These are phyloP conservation scores for Nepenthes gracilis DNA, from an alignment of 148 eudicot species.

Conservation along the genomic window DNA sequence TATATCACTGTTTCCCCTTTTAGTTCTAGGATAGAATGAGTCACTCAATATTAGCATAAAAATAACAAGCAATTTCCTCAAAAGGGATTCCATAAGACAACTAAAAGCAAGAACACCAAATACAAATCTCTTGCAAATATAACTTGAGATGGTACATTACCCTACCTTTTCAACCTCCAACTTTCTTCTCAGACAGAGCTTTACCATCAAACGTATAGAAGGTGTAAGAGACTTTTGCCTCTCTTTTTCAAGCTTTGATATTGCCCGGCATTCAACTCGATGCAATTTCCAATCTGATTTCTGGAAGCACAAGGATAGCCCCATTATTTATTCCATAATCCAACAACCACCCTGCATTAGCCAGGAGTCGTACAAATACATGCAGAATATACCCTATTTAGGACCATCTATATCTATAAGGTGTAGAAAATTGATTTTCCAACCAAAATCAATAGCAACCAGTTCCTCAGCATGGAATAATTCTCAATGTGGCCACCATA, in stretches of 20 bases:
- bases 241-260: conserved; percentile 48
- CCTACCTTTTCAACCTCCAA: conserved; percentile 65
- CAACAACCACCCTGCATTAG: conserved; percentile 1
- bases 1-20: too few species aligned
- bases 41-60: too few species aligned
- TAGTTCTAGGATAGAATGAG: too few species aligned
- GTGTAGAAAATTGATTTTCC: too few species aligned
- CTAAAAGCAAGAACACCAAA: background rate
- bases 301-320: conserved; percentile 22
- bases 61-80: background rate
- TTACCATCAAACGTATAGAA: conserved; percentile 80
- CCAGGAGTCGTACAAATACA: background rate
- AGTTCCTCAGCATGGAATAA: too few species aligned
- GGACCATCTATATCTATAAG: too few species aligned
- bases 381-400: background rate
- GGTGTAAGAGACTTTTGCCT: conserved; percentile 63
- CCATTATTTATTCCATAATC: background rate
- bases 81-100: background rate
- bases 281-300: conserved; percentile 93
- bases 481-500: too few species aligned
- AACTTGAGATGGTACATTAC: background rate
- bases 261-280: conserved; percentile 57
- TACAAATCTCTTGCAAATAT: background rate
- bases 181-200: conserved; percentile 53
- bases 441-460: too few species aligned